A percentile compares a stretch with the other conserved stretches of the same genome.
Evolutionary conservation across 2,329 filamentous ascomycete species (phyloP).

Genomic region (Hypoxylon sp.): DNA sequence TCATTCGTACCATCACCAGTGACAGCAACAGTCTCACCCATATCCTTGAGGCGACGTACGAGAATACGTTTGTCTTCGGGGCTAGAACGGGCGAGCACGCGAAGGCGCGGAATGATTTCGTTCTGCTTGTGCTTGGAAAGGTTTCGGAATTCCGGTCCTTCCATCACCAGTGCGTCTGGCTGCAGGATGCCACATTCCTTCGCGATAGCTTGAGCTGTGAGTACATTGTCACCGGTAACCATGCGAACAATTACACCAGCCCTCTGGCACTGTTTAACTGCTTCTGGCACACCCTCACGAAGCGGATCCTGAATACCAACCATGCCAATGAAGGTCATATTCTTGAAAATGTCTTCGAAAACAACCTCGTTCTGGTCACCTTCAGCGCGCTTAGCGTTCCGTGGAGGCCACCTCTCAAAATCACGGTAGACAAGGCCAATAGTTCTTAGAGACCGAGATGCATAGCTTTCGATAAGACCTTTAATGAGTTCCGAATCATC

Average conservation of each 20-base stretch:
- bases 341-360: conserved; percentile 76
- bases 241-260: conserved; percentile 86
- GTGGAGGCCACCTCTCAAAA: conserved; percentile 87
- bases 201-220: conserved; percentile 84
- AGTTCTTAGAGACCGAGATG: conserved; percentile 83
- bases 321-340: conserved; percentile 78
- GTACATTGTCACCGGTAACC: conserved; percentile 87
- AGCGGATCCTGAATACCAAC: conserved; percentile 88
- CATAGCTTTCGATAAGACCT: conserved; percentile 81
- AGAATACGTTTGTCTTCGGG: conserved; percentile 83
- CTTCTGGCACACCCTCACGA: conserved; percentile 79
- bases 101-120: conserved; percentile 76
- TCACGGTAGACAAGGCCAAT: conserved; percentile 89
- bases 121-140: conserved; percentile 75
- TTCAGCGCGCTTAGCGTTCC: conserved; percentile 67
- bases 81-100: conserved; percentile 80
- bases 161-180: conserved; percentile 78
- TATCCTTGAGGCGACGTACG: conserved; percentile 78
- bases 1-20: conserved; percentile 90
- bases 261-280: conserved; percentile 79
- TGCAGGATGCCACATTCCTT: conserved; percentile 83
- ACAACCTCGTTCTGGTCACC: conserved; percentile 72
- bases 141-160: conserved; percentile 83
- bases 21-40: conserved; percentile 83
- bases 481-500: conserved; percentile 72